Evolutionary conservation across 305 asterid genomes (phyloP), one percentile per base, ranked within the genome.

Genomic region (Solanum hybrid): DNA sequence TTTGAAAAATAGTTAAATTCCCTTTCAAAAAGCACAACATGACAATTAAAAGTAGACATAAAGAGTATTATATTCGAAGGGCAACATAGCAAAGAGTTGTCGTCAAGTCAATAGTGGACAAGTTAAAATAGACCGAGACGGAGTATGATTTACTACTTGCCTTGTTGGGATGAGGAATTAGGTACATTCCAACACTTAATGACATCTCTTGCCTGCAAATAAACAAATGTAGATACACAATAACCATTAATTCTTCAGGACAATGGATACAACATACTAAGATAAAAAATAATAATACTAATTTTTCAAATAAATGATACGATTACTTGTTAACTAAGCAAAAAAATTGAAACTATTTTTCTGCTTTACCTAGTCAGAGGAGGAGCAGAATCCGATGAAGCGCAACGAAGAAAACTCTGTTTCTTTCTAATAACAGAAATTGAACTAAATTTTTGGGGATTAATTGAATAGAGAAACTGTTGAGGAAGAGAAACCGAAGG

Each of bases 111-210:
- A 60, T 20, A 20, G 17, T 42, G 56, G 20, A 42, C 60, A 42
- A 42, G 60, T 42, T 4, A 42, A 42, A 13, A 13, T 42, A 42
- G 51, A 40, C 17, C 0, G 16, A 10, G 46, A 60, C 5, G 72
- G 56, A 8, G 26, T 64, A 64, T 64, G 73, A 64, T 29, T 35
- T 24, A 36, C 22, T 87, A 42, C 77, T 56, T 91, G 93, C 98
- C 97, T 96, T 96, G 92, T 93, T 93, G 29, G 98, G 99, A 86
- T 96, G 99, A 35, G 99, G 99, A 90, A 96, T 94, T 64, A 92
- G 90, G 93, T 94, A 94, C 91, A 95, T 91, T 77, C 97, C 99
- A 88, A 96, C 94, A 81, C 92, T 87, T 76, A 96, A 92, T 85
- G 93, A 93, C 87, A 95, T 90, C 46, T 94, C 95, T 76, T 40